Percentiles rank a stretch among this genome's conserved stretches.
Conservation (phyloP, 2,329 filamentous ascomycete species). For the Aspergillus candidus region DNA sequence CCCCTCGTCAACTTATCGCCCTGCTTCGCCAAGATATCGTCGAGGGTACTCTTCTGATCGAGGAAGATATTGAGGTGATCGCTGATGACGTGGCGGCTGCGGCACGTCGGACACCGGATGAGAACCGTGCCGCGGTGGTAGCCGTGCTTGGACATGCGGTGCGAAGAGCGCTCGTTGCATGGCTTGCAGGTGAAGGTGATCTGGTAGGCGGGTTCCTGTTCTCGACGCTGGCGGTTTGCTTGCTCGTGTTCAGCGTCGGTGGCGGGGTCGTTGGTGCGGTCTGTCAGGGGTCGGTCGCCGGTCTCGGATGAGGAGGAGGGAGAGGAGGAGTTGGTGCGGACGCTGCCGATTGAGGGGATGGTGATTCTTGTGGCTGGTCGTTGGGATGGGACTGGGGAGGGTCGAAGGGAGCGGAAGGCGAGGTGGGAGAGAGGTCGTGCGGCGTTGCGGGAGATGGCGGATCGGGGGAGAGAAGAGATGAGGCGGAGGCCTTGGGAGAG, state of each 20-base stretch:
- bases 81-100: slow-evolving; percentile 82
- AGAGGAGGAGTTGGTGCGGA: slow-evolving; percentile 27
- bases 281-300: slow-evolving; percentile 23
- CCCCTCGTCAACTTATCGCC: slow-evolving; percentile 74
- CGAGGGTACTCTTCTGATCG: slow-evolving; percentile 37
- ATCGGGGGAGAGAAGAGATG: slow-evolving; percentile 12
- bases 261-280: slow-evolving; percentile 21
- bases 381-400: slow-evolving; percentile 5
- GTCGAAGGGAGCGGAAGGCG: slow-evolving; percentile 9
- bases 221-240: slow-evolving; percentile 31
- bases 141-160: slow-evolving; percentile 85
- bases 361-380: slow-evolving; percentile 2
- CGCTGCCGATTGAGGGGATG: slow-evolving; percentile 6
- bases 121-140: slow-evolving; percentile 88
- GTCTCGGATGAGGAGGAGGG: slow-evolving; percentile 21
- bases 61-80: slow-evolving; percentile 69
- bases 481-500: slow-evolving; percentile 20
- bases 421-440: slow-evolving; percentile 18
- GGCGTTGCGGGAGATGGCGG: slow-evolving; percentile 11
- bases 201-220: slow-evolving; percentile 65
- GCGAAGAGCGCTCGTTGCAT: slow-evolving; percentile 72
- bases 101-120: slow-evolving; percentile 80
- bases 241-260: slow-evolving; percentile 30
- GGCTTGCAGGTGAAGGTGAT: slow-evolving; percentile 90
- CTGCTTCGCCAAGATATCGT: slow-evolving; percentile 37